Percentiles rank a stretch among this genome's conserved stretches.
phyloP scores from a whole-genome alignment of 257 asterid genomes.

The Solanum rostratum region DNA sequence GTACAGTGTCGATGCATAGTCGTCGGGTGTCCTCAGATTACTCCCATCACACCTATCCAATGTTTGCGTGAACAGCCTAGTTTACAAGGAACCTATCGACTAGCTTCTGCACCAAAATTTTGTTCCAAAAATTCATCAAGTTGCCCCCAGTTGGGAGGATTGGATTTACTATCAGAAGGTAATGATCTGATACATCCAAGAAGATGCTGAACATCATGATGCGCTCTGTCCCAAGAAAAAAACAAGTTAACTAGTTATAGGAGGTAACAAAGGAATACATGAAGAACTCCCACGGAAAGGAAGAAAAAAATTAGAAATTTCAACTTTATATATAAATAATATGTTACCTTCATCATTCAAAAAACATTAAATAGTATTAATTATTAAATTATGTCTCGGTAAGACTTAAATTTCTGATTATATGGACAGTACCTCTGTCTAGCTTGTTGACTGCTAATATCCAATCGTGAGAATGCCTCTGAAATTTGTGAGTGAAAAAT shows the following conservation, averaged over 20 bases:
- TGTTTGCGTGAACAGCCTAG: constrained; percentile 11
- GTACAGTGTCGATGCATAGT: background rate
- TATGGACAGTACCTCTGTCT: constrained; percentile 41
- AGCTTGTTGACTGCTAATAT: constrained; percentile 67
- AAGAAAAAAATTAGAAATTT: background rate
- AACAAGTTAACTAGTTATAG: background rate
- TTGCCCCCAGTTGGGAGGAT: constrained; percentile 66
- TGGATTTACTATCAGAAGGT: constrained; percentile 68
- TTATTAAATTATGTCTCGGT: background rate
- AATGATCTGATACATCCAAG: constrained; percentile 91
- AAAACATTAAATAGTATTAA: background rate
- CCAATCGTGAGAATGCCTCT: constrained; percentile 70
- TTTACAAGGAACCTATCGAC: constrained; percentile 23
- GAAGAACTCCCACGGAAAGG: background rate
- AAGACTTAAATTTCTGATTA: background rate
- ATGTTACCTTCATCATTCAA: background rate
- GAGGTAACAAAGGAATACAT: background rate
- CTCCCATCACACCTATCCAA: constrained; percentile 2
- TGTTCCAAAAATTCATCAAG: constrained; percentile 72
- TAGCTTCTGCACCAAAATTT: constrained; percentile 41
- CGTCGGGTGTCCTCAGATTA: background rate
- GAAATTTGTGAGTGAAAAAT: constrained; percentile 83
- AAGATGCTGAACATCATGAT: constrained; percentile 60
- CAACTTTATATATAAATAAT: background rate
- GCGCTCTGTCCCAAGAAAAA: constrained; percentile 35